A percentile compares a stretch with the other conserved stretches of the same genome.
phyloP scores from a whole-genome alignment of 208 protist genomes.

The Trypanosoma brucei region DNA sequence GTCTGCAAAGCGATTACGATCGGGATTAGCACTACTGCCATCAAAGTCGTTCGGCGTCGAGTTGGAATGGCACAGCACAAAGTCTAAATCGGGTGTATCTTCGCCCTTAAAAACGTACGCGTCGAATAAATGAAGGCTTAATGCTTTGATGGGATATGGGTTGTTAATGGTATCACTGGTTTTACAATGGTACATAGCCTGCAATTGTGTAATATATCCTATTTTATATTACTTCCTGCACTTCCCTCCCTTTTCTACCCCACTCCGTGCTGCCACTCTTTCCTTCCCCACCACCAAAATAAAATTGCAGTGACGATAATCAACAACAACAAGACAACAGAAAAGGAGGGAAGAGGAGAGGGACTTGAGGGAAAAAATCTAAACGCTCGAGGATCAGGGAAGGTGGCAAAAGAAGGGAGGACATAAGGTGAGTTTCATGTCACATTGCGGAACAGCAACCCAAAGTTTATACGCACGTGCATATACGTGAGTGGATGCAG shows the following conservation, averaged over 20 bases:
- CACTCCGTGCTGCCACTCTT: too few species aligned
- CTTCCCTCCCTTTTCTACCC: too few species aligned
- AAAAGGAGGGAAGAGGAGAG: too few species aligned
- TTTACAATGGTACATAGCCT: background rate
- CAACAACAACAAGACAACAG: too few species aligned
- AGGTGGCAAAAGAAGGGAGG: background rate
- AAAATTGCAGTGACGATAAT: too few species aligned
- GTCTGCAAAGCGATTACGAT: constrained; percentile 26
- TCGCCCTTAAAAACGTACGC: constrained; percentile 18
- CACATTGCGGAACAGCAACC: background rate
- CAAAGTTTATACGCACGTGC: background rate
- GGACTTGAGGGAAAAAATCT: background rate
- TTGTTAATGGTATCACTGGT: background rate
- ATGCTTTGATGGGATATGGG: background rate
- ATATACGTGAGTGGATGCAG: background rate
- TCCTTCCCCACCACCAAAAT: too few species aligned
- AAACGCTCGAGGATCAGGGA: background rate
- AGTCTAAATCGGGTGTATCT: constrained; percentile 35
- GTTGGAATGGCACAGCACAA: constrained; percentile 29
- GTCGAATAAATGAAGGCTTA: background rate
- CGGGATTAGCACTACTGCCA: background rate
- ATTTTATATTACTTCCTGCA: too few species aligned
- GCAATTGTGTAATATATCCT: background rate
- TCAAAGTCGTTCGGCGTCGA: background rate
- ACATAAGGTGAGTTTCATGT: background rate